Conservation (phyloP, 768 basidiomycete species). For the Agaricus blazei region DNA sequence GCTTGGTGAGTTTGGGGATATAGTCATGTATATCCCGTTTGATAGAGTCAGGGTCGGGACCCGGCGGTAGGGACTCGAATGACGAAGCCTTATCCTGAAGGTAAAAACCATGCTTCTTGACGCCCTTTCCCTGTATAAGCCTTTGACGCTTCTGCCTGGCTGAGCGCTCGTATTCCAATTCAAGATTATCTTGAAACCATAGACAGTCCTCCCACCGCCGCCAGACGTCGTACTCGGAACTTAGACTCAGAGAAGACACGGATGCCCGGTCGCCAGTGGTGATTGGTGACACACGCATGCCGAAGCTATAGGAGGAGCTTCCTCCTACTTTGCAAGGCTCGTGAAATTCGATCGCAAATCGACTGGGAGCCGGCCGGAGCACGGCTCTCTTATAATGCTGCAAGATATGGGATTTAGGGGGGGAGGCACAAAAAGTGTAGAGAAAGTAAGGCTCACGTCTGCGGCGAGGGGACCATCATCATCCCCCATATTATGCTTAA, state of each 20-base stretch:
- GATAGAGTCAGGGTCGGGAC: slow-evolving; percentile 72
- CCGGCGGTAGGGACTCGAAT: slow-evolving; percentile 81
- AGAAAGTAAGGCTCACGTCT: slow-evolving; percentile 16
- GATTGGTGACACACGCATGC: slow-evolving; percentile 54
- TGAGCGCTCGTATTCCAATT: slow-evolving; percentile 55
- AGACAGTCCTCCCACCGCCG: slow-evolving; percentile 82
- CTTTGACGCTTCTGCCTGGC: slow-evolving; percentile 66
- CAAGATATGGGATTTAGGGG: background rate
- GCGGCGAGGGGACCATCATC: slow-evolving; percentile 19
- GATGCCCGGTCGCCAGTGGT: slow-evolving; percentile 32
- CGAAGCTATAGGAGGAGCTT: slow-evolving; percentile 56
- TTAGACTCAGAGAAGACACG: slow-evolving; percentile 28
- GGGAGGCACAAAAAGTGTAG: background rate
- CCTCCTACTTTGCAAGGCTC: slow-evolving; percentile 54
- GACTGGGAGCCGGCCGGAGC: slow-evolving; percentile 49
- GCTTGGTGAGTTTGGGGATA: slow-evolving; percentile 66
- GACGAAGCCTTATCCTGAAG: slow-evolving; percentile 73
- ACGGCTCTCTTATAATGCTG: slow-evolving; percentile 63
- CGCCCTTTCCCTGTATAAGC: slow-evolving; percentile 66
- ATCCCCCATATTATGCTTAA: slow-evolving; percentile 17
- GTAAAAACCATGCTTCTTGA: slow-evolving; percentile 69
- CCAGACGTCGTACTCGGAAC: slow-evolving; percentile 67
- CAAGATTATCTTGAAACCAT: slow-evolving; percentile 66
- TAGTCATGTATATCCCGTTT: slow-evolving; percentile 63
- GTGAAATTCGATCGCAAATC: slow-evolving; percentile 57